A percentile compares a stretch with the other conserved stretches of the same genome.
phyloP scores from a whole-genome alignment of 306 rosid species.

The Oxytropis ochrocephala region DNA sequence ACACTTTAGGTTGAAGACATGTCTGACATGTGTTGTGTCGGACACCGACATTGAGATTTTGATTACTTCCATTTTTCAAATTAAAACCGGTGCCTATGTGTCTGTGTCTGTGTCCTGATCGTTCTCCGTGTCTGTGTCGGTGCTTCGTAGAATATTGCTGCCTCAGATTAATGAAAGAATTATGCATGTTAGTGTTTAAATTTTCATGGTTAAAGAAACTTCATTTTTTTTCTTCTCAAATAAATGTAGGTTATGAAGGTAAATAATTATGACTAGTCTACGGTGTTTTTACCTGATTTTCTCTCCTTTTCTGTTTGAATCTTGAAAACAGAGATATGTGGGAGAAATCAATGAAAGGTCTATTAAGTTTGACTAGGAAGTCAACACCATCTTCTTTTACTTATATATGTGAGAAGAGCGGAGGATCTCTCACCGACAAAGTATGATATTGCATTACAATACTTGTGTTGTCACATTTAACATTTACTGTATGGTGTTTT shows the following conservation, averaged over 20 bases:
- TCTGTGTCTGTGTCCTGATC: too few relatives aligned
- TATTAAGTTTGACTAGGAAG: constrained; percentile 62
- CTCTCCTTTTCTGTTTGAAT: constrained; percentile 14
- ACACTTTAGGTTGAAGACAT: too few relatives aligned
- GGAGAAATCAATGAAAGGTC: constrained; percentile 97
- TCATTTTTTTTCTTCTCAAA: not conserved
- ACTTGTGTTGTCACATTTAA: not conserved
- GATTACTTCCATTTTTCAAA: too few relatives aligned
- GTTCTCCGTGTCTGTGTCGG: too few relatives aligned
- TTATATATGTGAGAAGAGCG: constrained; percentile 93
- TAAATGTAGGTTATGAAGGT: constrained; percentile 3
- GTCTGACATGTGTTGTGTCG: too few relatives aligned
- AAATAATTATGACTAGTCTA: not conserved
- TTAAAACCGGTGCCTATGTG: too few relatives aligned
- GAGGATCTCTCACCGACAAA: constrained; percentile 70
- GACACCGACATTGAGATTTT: too few relatives aligned
- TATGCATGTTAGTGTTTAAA: not conserved
- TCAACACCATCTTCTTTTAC: constrained; percentile 91
- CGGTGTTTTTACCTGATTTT: constrained; percentile 13
- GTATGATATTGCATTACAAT: constrained; percentile 32
- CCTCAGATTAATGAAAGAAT: not conserved
- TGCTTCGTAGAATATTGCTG: not conserved
- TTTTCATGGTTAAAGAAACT: not conserved
- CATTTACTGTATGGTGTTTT: constrained; percentile 3
- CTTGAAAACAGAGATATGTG: constrained; percentile 87